Evolutionary conservation across 1,284 basidiomycete genomes (phyloP).

Genomic region (Sporisorium exsertum): DNA sequence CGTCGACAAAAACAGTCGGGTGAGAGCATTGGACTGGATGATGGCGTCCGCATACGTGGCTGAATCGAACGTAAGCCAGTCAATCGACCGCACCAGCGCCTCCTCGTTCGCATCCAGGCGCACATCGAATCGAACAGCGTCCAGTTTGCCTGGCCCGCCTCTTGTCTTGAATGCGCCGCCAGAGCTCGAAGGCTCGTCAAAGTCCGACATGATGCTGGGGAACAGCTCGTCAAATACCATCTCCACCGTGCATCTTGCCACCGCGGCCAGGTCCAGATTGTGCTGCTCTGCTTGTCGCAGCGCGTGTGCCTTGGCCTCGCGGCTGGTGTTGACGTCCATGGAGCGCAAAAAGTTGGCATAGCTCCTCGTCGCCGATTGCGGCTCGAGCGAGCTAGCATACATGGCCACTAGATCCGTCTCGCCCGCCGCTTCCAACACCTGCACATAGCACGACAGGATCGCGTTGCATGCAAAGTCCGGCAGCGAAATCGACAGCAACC

Average conservation of each 20-base stretch:
- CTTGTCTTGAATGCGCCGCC: slow-evolving; percentile 20
- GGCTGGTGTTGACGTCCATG: slow-evolving; percentile 79
- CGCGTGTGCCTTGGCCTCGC: slow-evolving; percentile 78
- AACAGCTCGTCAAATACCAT: slow-evolving; percentile 74
- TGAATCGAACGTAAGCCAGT: slow-evolving; percentile 86
- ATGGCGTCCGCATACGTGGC: slow-evolving; percentile 65
- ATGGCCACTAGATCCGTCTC: slow-evolving; percentile 89
- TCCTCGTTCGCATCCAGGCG: slow-evolving; percentile 52
- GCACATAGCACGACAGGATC: slow-evolving; percentile 89
- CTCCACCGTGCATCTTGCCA: slow-evolving; percentile 85
- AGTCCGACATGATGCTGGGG: slow-evolving; percentile 64
- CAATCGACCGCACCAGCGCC: slow-evolving; percentile 84
- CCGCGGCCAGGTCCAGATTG: slow-evolving; percentile 82
- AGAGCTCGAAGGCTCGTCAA: slow-evolving; percentile 31
- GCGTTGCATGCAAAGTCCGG: slow-evolving; percentile 76
- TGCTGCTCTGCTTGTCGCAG: slow-evolving; percentile 84
- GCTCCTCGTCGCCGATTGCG: slow-evolving; percentile 85
- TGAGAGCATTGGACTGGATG: slow-evolving; percentile 62
- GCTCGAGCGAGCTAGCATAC: slow-evolving; percentile 91
- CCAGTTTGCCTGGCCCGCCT: slow-evolving; percentile 16
- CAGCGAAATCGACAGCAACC: slow-evolving; percentile 76
- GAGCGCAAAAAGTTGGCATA: slow-evolving; percentile 88
- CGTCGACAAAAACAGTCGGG: slow-evolving; percentile 58
- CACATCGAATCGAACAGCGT: slow-evolving; percentile 40
- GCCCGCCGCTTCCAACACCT: slow-evolving; percentile 79